A percentile compares a stretch with the other conserved stretches of the same genome.
Conservation (phyloP, 768 basidiomycete genomes). For the Tylopilus rubrobrunneus region DNA sequence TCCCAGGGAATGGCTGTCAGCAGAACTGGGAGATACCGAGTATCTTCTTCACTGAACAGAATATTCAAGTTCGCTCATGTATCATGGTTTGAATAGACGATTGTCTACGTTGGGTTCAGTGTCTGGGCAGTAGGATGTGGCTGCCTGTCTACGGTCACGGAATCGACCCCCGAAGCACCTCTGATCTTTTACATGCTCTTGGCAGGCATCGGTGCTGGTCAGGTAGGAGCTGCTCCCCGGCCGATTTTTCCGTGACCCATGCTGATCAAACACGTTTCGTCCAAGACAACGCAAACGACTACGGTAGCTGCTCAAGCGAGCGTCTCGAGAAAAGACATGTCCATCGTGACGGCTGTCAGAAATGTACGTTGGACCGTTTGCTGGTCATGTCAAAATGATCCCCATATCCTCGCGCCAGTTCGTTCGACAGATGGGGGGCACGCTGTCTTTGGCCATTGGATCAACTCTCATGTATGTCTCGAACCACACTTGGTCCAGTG, state of each 20-base stretch:
- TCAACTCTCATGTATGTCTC: conserved; percentile 48
- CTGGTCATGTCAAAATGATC: too few species aligned
- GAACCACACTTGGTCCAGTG: neutral
- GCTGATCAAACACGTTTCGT: neutral
- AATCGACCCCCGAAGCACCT: conserved; percentile 42
- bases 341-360: conserved; percentile 65
- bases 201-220: conserved; percentile 57
- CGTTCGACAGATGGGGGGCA: conserved; percentile 67
- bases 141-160: conserved; percentile 59
- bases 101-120: conserved; percentile 56
- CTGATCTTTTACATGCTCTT: conserved; percentile 61
- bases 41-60: conserved; percentile 8
- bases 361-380: conserved; percentile 38
- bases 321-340: conserved; percentile 68
- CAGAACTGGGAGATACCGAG: conserved; percentile 41
- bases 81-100: conserved; percentile 1
- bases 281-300: conserved; percentile 55
- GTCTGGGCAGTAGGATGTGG: conserved; percentile 71
- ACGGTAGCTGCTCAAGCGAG: conserved; percentile 73
- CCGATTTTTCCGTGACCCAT: neutral
- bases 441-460: conserved; percentile 59
- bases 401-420: conserved; percentile 38
- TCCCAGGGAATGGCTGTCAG: conserved; percentile 46
- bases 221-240: conserved; percentile 28
- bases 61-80: too few species aligned